Evolutionary conservation across 768 basidiomycete species (phyloP).

Genomic region (Butyriboletus loyo): DNA sequence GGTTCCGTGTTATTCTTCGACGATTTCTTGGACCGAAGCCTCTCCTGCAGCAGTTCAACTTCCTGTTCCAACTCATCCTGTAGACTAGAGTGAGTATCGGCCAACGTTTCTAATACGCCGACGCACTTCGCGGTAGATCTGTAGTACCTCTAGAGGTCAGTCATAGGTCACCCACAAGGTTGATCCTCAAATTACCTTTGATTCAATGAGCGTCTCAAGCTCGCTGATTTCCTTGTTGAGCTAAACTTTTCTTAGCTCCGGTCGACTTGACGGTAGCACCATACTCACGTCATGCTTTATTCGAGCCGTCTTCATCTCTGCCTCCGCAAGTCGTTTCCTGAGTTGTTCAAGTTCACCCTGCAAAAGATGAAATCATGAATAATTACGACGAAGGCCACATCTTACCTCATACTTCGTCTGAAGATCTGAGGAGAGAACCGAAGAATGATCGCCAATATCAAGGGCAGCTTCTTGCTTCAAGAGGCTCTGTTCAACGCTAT

Average conservation of each 20-base stretch:
- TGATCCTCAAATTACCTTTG: slow-evolving; percentile 57
- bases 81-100: slow-evolving; percentile 12
- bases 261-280: not conserved
- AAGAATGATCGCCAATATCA: slow-evolving; percentile 20
- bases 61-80: slow-evolving; percentile 89
- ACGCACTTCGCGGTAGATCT: slow-evolving; percentile 83
- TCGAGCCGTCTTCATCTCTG: slow-evolving; percentile 74
- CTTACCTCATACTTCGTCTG: slow-evolving; percentile 54
- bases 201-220: slow-evolving; percentile 89
- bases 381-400: not conserved
- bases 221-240: slow-evolving; percentile 91
- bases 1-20: slow-evolving; percentile 46
- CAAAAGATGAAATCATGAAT: not conserved
- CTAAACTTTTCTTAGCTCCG: slow-evolving; percentile 36
- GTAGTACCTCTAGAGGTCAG: slow-evolving; percentile 7
- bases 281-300: slow-evolving; percentile 62
- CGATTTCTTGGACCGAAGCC: slow-evolving; percentile 58
- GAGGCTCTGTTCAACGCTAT: slow-evolving; percentile 64
- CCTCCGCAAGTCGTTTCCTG: slow-evolving; percentile 63
- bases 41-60: slow-evolving; percentile 71
- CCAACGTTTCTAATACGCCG: not conserved
- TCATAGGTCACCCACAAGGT: not conserved
- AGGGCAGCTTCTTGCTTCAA: slow-evolving; percentile 46
- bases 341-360: slow-evolving; percentile 67
- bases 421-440: slow-evolving; percentile 27